These are phyloP conservation scores for Dichotomopilus funicola DNA, from an alignment of 2,329 filamentous ascomycete species.

Conservation along the genomic window DNA sequence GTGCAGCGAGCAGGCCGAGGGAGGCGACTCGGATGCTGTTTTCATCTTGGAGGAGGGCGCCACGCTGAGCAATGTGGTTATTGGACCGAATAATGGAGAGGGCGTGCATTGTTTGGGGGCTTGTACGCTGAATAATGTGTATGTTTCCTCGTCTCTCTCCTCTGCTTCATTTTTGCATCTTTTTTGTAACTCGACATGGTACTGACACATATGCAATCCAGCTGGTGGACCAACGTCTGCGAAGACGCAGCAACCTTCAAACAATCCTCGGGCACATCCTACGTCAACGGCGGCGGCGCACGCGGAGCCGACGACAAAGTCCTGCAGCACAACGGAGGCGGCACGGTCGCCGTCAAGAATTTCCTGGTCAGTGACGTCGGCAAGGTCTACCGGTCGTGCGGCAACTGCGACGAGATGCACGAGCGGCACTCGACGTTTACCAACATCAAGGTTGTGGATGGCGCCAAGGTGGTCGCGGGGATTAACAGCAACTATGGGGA, in stretches of 20 bases:
- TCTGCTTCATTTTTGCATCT: neutral
- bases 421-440: slow-evolving; percentile 8
- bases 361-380: slow-evolving; percentile 14
- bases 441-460: slow-evolving; percentile 6
- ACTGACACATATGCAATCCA: slow-evolving; percentile 6
- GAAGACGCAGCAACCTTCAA: slow-evolving; percentile 11
- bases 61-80: slow-evolving; percentile 14
- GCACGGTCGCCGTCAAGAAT: slow-evolving; percentile 9
- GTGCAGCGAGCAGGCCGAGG: slow-evolving; percentile 6
- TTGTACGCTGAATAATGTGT: neutral
- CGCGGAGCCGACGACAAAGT: slow-evolving; percentile 13
- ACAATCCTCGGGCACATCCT: slow-evolving; percentile 7
- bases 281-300: slow-evolving; percentile 13
- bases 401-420: slow-evolving; percentile 13
- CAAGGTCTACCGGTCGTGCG: slow-evolving; percentile 11
- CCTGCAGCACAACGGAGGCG: slow-evolving; percentile 14
- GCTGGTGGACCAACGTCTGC: slow-evolving; percentile 12
- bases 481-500: slow-evolving; percentile 17
- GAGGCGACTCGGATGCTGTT: slow-evolving; percentile 10
- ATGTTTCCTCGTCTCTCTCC: neutral
- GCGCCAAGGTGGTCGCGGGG: slow-evolving; percentile 9
- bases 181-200: neutral
- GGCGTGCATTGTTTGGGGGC: slow-evolving; percentile 13
- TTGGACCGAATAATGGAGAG: slow-evolving; percentile 14
- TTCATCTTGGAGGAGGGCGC: slow-evolving; percentile 11